Evolutionary conservation across 106 monocot species (phyloP).

Genomic region (Dactylorhiza incarnata): DNA sequence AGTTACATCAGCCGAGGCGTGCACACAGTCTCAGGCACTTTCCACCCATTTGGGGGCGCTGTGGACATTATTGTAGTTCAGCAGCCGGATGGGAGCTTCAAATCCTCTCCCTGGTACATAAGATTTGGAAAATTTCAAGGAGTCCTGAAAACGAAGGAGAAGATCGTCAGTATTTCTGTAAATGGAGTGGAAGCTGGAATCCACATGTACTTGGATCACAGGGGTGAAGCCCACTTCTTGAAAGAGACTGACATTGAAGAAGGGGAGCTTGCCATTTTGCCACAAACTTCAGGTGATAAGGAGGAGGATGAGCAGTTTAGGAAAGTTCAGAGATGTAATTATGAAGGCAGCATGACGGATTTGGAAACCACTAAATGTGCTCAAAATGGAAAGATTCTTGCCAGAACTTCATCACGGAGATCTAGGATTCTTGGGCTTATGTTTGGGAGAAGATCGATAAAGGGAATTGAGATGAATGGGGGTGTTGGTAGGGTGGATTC

Average conservation of each 20-base stretch:
- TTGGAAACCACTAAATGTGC: conserved; percentile 10
- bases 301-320: conserved; percentile 14
- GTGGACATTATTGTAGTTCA: conserved; percentile 81
- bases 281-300: conserved; percentile 59
- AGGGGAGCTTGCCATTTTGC: conserved; percentile 28
- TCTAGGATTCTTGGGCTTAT: conserved; percentile 36
- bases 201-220: conserved; percentile 75
- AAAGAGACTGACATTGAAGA: conserved; percentile 21
- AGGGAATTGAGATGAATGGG: conserved; percentile 12
- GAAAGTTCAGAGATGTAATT: conserved; percentile 22
- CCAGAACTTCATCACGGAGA: conserved; percentile 25
- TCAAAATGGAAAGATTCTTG: conserved; percentile 33
- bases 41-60: conserved; percentile 91
- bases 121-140: conserved; percentile 90
- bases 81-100: conserved; percentile 85
- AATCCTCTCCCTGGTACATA: conserved; percentile 86
- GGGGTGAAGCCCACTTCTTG: conserved; percentile 76
- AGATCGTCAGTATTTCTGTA: conserved; percentile 56
- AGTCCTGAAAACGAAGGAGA: conserved; percentile 73
- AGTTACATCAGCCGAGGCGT: conserved; percentile 56
- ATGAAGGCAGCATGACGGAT: conserved; percentile 17
- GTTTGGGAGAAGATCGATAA: conserved; percentile 54
- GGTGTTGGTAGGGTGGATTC: conserved; percentile 43
- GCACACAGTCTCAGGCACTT: conserved; percentile 73
- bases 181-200: conserved; percentile 69